phyloP scores from a whole-genome alignment of 371 early-diverging fungal genomes.

The Capillidium rhysosporum region DNA sequence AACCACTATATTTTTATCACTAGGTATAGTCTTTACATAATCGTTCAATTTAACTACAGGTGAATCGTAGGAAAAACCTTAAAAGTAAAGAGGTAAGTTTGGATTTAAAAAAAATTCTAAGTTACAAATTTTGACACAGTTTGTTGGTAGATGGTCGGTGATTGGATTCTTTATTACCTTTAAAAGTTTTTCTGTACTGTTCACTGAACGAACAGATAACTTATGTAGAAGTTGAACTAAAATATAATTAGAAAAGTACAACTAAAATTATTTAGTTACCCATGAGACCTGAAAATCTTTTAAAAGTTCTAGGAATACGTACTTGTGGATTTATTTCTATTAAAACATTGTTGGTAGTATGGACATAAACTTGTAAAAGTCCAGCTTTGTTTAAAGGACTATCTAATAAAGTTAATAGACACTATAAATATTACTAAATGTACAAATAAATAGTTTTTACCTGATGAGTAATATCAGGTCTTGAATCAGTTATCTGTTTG shows the following conservation, averaged over 20 bases:
- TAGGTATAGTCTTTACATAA: constrained; percentile 59
- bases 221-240: constrained; percentile 94
- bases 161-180: constrained; percentile 94
- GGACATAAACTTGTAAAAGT: constrained; percentile 83
- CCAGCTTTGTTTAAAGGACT: constrained; percentile 97
- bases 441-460: constrained; percentile 14
- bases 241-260: neutral
- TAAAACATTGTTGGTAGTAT: constrained; percentile 81
- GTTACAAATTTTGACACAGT: constrained; percentile 64
- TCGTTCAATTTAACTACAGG: constrained; percentile 62
- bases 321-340: constrained; percentile 95
- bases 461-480: constrained; percentile 96
- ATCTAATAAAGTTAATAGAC: constrained; percentile 88
- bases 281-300: constrained; percentile 94
- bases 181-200: constrained; percentile 78
- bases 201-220: constrained; percentile 77
- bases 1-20: constrained; percentile 63
- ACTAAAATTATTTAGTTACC: constrained; percentile 16
- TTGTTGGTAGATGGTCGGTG: constrained; percentile 82
- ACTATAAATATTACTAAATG: constrained; percentile 22
- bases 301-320: constrained; percentile 95
- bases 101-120: neutral
- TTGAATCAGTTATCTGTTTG: constrained; percentile 58
- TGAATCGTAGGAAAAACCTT: constrained; percentile 82
- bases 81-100: neutral